A percentile compares a stretch with the other conserved stretches of the same genome.
These are phyloP conservation scores for Lyophyllum decastes DNA, from an alignment of 768 basidiomycete genomes.

Conservation along the genomic window DNA sequence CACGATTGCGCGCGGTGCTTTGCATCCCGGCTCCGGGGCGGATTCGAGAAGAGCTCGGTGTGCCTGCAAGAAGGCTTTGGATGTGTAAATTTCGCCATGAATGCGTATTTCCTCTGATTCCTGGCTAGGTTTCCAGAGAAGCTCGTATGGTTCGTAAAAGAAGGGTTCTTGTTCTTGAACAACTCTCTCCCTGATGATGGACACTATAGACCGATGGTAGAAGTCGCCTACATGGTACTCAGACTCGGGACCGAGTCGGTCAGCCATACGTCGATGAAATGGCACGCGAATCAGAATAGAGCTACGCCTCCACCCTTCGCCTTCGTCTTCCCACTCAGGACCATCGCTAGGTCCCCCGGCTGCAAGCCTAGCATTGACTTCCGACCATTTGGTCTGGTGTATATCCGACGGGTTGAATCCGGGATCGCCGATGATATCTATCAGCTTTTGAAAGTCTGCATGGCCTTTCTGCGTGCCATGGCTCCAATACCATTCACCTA, in stretches of 20 bases:
- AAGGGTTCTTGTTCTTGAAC: conserved; percentile 4
- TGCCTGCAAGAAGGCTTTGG: neutral
- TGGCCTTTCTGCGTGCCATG: conserved; percentile 3
- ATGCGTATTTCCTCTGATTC: neutral
- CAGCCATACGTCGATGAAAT: neutral
- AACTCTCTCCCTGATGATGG: conserved; percentile 18
- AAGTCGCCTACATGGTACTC: conserved; percentile 9
- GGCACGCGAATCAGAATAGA: conserved; percentile 9
- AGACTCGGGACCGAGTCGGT: neutral
- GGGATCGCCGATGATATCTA: conserved; percentile 7
- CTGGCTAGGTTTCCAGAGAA: neutral
- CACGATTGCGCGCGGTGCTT: too few relatives aligned
- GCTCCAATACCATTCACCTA: conserved; percentile 14
- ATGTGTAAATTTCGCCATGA: neutral
- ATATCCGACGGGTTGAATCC: conserved; percentile 12
- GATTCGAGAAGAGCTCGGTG: neutral
- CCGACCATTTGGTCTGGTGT: conserved; percentile 4
- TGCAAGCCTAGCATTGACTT: conserved; percentile 10
- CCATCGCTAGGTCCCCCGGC: neutral
- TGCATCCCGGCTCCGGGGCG: neutral
- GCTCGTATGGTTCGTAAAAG: neutral
- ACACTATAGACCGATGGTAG: conserved; percentile 15
- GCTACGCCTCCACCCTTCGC: conserved; percentile 18
- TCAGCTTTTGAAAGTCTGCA: conserved; percentile 4
- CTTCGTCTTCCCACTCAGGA: neutral